Evolutionary conservation across 2,329 filamentous ascomycete genomes (phyloP), one percentile per base, ranked within the genome.

Genomic region (Sporothrix euskadiensis): DNA sequence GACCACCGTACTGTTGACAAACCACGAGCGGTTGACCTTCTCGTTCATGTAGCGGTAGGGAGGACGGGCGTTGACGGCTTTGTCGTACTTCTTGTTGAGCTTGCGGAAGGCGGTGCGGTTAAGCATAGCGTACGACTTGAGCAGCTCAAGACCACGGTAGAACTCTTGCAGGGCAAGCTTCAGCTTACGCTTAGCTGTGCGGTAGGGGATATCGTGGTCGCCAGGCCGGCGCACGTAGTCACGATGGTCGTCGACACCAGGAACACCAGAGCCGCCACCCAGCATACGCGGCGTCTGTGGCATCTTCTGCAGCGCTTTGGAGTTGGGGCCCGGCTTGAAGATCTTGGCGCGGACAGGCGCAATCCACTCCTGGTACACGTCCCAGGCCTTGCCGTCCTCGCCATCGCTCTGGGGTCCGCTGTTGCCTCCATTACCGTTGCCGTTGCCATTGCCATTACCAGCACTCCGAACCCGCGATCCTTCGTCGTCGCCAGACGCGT

Each of bases 41-140:
- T 98, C 94, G 44, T 91, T 91, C 88, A 98, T 92, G 81, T 95
- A 98, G 39, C 91, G 88, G 79, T 92, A 88, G 0, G 91, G 88
- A 0, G 93, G 93, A 12, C 91, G 88, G 56, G 94, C 91, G 77
- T 94, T 89, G 73, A 94, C 89, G 1, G 92, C 89, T 83, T 98
- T 99, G 85, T 98, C 94, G 80, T 97, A 98, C 82, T 99, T 99
- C 82, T 99, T 99, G 83, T 97, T 98, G 80, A 99, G 94, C 81
- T 99, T 99, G 44, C 94, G 91, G 79, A 98, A 98, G 0, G 94
- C 96, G 0, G 94, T 97, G 68, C 94, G 89, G 81, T 99, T 99
- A 16, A 98, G 85, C 30, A 97, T 84, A 1, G 94, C 91, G 78
- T 97, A 99, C 0, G 93, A 92, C 83, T 98, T 98, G 74, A 99